phyloP scores from a whole-genome alignment of 768 basidiomycete species.

The Xerocomellus amylosporus region DNA sequence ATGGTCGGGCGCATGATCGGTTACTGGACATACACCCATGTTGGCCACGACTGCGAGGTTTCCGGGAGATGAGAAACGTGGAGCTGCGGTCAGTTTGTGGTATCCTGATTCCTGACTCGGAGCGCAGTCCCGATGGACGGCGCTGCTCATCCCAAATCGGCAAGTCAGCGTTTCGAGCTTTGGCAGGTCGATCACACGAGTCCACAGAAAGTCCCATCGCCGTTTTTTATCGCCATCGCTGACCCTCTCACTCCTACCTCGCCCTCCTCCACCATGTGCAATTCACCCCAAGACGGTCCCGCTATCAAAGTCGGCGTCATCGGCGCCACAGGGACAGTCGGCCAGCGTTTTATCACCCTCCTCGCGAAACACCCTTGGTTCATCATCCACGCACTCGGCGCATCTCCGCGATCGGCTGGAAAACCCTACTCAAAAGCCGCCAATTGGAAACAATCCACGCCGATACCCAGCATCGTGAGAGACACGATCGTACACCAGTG shows the following conservation, averaged over 20 bases:
- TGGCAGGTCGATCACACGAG: background rate
- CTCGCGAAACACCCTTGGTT: slow-evolving; percentile 91
- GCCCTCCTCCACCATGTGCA: slow-evolving; percentile 18
- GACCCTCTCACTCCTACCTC: background rate
- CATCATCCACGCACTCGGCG: slow-evolving; percentile 79
- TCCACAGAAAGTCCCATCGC: background rate
- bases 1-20: too few species aligned
- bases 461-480: slow-evolving; percentile 64
- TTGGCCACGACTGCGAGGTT: background rate
- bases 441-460: slow-evolving; percentile 84
- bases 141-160: slow-evolving; percentile 3
- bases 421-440: slow-evolving; percentile 71
- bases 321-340: slow-evolving; percentile 92
- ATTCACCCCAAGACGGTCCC: slow-evolving; percentile 11
- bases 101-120: too few species aligned
- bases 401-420: slow-evolving; percentile 83
- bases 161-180: background rate
- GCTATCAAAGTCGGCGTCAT: slow-evolving; percentile 66
- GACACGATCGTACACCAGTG: slow-evolving; percentile 68
- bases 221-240: slow-evolving; percentile 1
- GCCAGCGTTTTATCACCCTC: slow-evolving; percentile 90
- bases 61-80: background rate
- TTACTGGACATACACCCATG: background rate
- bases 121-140: background rate
- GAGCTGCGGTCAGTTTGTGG: background rate